A percentile compares a stretch with the other conserved stretches of the same genome.
phyloP scores from a whole-genome alignment of 495 filamentous ascomycete genomes.

The Aspergillus taichungensis region DNA sequence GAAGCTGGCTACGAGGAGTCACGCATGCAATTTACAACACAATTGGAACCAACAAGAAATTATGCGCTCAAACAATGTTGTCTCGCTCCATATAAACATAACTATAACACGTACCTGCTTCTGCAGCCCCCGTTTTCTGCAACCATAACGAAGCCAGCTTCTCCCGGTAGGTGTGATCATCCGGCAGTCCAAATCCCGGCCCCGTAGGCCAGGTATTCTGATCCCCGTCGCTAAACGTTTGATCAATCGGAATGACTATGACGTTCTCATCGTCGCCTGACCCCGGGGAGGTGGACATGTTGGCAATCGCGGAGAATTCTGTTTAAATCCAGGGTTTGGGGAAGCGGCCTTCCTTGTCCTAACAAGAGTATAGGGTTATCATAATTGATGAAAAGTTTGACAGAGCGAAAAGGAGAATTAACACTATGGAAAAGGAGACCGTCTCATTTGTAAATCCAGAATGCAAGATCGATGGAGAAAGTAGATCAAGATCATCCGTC shows the following conservation, averaged over 20 bases:
- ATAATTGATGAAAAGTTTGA: not conserved
- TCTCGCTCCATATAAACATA: not conserved
- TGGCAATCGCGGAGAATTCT: not conserved
- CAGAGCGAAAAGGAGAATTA: not conserved
- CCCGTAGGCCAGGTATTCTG: constrained; percentile 24
- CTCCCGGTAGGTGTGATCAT: constrained; percentile 18
- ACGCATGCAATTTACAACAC: not conserved
- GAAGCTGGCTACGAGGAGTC: not conserved
- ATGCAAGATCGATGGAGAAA: too few species aligned
- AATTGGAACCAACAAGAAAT: not conserved
- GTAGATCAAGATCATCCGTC: too few species aligned
- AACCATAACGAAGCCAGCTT: constrained; percentile 33
- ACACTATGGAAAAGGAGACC: too few species aligned
- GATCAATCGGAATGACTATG: constrained; percentile 24
- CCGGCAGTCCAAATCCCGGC: constrained; percentile 9
- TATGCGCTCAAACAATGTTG: not conserved
- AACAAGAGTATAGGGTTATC: not conserved
- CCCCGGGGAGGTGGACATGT: constrained; percentile 3
- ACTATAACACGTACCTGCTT: constrained; percentile 21
- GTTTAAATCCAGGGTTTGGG: not conserved
- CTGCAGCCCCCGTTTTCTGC: constrained; percentile 19
- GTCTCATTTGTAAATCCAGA: too few species aligned
- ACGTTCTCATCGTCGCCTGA: constrained; percentile 13
- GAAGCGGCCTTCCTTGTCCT: not conserved
- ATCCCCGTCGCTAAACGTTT: constrained; percentile 26